Percentiles rank a stretch among this genome's conserved stretches.
phyloP scores from a whole-genome alignment of 108 stramenopile species.

The Parmales sp. region DNA sequence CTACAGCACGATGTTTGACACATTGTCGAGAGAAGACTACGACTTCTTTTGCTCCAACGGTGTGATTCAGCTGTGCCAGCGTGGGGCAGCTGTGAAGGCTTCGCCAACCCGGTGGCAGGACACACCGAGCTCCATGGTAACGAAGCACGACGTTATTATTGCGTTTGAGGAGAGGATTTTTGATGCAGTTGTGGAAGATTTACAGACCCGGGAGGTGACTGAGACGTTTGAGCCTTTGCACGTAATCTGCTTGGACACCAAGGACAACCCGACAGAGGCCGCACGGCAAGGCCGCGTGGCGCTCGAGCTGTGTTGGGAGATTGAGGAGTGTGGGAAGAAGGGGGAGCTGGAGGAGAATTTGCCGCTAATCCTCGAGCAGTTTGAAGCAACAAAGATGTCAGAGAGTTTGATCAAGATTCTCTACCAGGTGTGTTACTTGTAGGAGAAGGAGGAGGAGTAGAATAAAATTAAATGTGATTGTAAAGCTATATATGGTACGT shows the following conservation, averaged over 20 bases:
- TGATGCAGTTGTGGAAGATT: constrained; percentile 82
- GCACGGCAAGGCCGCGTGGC: constrained; percentile 62
- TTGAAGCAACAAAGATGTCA: constrained; percentile 68
- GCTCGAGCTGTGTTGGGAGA: constrained; percentile 67
- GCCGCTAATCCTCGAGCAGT: constrained; percentile 62
- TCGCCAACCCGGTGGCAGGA: constrained; percentile 83
- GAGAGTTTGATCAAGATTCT: constrained; percentile 72
- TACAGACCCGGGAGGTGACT: constrained; percentile 76
- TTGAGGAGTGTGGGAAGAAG: constrained; percentile 69
- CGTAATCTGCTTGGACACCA: constrained; percentile 82
- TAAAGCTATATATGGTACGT: too few species aligned
- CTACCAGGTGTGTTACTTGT: constrained; percentile 80
- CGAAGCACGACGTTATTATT: constrained; percentile 72
- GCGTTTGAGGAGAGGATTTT: constrained; percentile 84
- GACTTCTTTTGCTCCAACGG: constrained; percentile 70
- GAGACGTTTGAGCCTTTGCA: constrained; percentile 76
- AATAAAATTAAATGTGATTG: too few species aligned
- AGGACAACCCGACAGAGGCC: constrained; percentile 86
- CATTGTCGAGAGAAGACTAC: constrained; percentile 61
- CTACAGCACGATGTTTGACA: constrained; percentile 75
- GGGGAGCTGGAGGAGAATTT: constrained; percentile 55
- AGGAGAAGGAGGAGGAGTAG: not conserved
- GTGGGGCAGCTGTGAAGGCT: constrained; percentile 73
- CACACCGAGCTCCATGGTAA: constrained; percentile 39
- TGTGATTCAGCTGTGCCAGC: constrained; percentile 68